Base-by-base conservation (phyloP, 805 yeast genomes). In the Limtongozyma cylindracea region DNA sequence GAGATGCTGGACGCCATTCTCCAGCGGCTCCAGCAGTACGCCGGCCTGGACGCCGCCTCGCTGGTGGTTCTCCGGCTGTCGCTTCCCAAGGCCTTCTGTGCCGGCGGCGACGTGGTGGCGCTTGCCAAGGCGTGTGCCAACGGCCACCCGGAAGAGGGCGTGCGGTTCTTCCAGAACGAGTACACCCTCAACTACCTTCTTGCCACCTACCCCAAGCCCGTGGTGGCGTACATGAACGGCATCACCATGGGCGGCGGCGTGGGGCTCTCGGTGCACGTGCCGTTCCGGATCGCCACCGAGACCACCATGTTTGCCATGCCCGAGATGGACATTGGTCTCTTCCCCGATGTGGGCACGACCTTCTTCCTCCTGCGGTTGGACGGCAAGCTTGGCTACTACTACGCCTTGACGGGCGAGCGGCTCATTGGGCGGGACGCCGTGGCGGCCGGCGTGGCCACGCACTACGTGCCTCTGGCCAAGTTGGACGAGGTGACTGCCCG, bases 161-260 rank as follows among this genome's bases (percentile, higher is more conserved):
- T 64, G 16, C 60, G 60, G 26, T 74, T 72, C 45, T 84, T 88
- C 51, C 60, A 63, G 27, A 41, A 55, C 24, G 96, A 84, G 46
- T 84, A 88, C 49, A 63, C 69, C 28, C 49, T 88, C 36, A 68
- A 88, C 50, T 73, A 68, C 37, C 48, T 70, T 22, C 52, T 82
- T 27, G 69, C 91, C 7, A 68, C 84, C n/a, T 80, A 65, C 34
- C 51, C 67, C 26, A 84, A 80, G 49, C 96, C 96, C 2, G 57
- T 74, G 27, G 68, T 88, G n/a, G 54, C 91, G 1, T 37, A 78
- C 18, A 69, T 73, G 65, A 70, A 88, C 38, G 95, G 96, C 12
- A 76, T 84, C 34, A 77, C 84, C 13, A 78, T 88, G 92, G 98
- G 96, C 24, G 96, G 96, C 23, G 96, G 96, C 33, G 92, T 80